Evolutionary conservation across 495 filamentous ascomycete genomes (phyloP).

Genomic region (Penicillium silybi): DNA sequence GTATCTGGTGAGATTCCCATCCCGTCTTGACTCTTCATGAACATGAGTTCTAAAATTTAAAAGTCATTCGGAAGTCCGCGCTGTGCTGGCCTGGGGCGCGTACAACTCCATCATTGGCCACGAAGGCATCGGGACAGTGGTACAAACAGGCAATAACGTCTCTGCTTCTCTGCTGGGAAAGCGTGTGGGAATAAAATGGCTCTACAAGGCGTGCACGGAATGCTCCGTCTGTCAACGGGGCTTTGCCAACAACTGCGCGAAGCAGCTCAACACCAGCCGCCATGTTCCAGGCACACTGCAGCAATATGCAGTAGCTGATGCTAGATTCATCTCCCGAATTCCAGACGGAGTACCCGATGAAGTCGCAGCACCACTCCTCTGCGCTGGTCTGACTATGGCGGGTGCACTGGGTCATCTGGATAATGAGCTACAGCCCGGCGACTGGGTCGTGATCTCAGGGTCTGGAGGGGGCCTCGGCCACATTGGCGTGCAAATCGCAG

Average conservation of each 20-base stretch:
- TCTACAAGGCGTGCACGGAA: constrained; percentile 30
- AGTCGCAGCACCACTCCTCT: constrained; percentile 32
- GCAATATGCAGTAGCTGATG: constrained; percentile 32
- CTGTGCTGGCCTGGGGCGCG: constrained; percentile 16
- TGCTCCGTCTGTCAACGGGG: constrained; percentile 35
- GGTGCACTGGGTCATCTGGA: constrained; percentile 25
- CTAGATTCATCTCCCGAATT: constrained; percentile 25
- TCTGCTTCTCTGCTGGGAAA: constrained; percentile 18
- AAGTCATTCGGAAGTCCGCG: constrained; percentile 27
- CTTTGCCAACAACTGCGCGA: constrained; percentile 25
- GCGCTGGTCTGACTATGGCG: constrained; percentile 32
- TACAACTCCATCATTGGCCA: constrained; percentile 34
- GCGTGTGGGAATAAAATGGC: constrained; percentile 39
- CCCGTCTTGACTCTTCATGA: background rate
- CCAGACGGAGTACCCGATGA: constrained; percentile 24
- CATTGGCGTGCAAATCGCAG: constrained; percentile 33
- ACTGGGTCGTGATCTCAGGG: constrained; percentile 34
- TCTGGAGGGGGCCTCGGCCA: constrained; percentile 37
- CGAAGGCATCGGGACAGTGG: constrained; percentile 34
- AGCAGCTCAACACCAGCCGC: constrained; percentile 33
- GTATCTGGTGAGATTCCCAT: constrained; percentile 16
- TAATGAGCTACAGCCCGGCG: constrained; percentile 16
- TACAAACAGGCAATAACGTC: constrained; percentile 20
- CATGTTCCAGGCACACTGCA: constrained; percentile 38
- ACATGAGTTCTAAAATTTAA: background rate